phyloP scores from a whole-genome alignment of 1,139 yeast genomes.

The Kluyveromyces sp. region DNA sequence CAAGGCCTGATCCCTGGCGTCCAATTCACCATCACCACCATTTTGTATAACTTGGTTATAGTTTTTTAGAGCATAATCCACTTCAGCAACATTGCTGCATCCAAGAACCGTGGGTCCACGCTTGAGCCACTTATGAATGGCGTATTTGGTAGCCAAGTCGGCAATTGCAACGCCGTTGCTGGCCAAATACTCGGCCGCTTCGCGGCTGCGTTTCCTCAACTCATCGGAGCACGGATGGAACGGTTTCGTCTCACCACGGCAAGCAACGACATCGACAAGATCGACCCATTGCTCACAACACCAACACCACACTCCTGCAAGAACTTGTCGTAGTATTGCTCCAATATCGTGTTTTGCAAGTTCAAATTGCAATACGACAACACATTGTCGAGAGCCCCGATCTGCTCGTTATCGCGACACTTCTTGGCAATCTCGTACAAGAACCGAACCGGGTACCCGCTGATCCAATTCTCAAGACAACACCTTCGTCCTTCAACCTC shows the following conservation, averaged over 20 bases:
- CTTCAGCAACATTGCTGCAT: conserved; percentile 53
- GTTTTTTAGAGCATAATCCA: conserved; percentile 52
- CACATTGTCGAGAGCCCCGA: conserved; percentile 59
- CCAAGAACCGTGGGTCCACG: conserved; percentile 66
- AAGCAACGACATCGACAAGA: conserved; percentile 79
- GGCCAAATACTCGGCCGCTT: conserved; percentile 42
- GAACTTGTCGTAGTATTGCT: conserved; percentile 44
- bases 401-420: conserved; percentile 32
- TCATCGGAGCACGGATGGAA: conserved; percentile 77
- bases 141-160: conserved; percentile 71
- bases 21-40: conserved; percentile 29
- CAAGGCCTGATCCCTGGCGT: conserved; percentile 37
- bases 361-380: conserved; percentile 79
- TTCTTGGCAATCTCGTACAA: conserved; percentile 43
- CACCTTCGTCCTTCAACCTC: conserved; percentile 54
- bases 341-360: conserved; percentile 62
- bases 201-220: conserved; percentile 48
- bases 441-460: conserved; percentile 80
- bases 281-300: conserved; percentile 68
- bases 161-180: conserved; percentile 56
- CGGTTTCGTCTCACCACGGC: conserved; percentile 54
- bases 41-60: conserved; percentile 43
- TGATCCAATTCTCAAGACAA: conserved; percentile 56
- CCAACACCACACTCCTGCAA: conserved; percentile 47
- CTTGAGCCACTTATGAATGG: conserved; percentile 51